Evolutionary conservation across 352 stramenopile species (phyloP).

Genomic region (Pythium chondricola): DNA sequence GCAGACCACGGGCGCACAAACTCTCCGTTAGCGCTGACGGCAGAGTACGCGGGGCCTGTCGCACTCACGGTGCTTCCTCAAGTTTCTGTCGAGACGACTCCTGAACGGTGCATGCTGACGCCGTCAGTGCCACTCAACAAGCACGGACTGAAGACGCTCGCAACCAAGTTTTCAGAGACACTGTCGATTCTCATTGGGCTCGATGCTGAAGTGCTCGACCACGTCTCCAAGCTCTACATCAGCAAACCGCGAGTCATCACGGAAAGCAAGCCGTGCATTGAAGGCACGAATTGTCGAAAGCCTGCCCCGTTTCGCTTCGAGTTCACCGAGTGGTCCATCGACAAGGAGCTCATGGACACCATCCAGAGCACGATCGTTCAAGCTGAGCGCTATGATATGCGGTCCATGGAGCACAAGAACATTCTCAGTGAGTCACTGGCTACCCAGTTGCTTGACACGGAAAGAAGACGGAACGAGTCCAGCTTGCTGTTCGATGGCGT

Average conservation of each 20-base stretch:
- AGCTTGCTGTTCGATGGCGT: constrained; percentile 23
- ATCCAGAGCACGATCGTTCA: constrained; percentile 63
- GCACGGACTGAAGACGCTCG: constrained; percentile 46
- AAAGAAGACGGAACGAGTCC: constrained; percentile 8
- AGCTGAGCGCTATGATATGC: constrained; percentile 63
- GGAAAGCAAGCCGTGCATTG: constrained; percentile 56
- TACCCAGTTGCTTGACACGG: constrained; percentile 10
- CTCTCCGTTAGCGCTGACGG: constrained; percentile 37
- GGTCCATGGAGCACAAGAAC: constrained; percentile 52
- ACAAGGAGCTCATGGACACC: constrained; percentile 57
- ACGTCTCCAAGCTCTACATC: constrained; percentile 66
- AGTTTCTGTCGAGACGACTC: constrained; percentile 33
- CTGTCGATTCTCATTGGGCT: constrained; percentile 69
- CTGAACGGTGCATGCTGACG: constrained; percentile 47
- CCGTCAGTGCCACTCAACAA: constrained; percentile 63
- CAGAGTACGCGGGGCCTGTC: constrained; percentile 34
- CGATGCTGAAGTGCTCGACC: constrained; percentile 71
- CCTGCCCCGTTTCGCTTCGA: constrained; percentile 73
- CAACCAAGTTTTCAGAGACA: constrained; percentile 81
- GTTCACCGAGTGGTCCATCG: constrained; percentile 79
- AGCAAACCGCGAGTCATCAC: constrained; percentile 70
- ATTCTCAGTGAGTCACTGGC: constrained; percentile 31
- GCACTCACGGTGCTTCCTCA: constrained; percentile 53
- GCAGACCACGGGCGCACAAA: constrained; percentile 31
- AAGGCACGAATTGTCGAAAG: constrained; percentile 64